phyloP scores from a whole-genome alignment of 768 basidiomycete species.

The Pilatotrama ljubarskyi region DNA sequence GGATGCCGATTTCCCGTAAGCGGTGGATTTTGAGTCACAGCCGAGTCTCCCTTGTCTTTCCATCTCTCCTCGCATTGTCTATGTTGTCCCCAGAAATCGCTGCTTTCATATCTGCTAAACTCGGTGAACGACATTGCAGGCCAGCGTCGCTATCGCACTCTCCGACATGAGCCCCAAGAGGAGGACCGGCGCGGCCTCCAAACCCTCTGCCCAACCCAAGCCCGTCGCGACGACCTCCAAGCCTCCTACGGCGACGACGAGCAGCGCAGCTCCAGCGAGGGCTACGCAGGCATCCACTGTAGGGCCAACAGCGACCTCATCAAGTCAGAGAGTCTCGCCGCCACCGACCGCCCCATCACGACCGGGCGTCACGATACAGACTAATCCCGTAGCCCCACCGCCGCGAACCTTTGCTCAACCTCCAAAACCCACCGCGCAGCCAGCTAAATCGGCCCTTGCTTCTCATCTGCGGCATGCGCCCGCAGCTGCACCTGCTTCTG shows the following conservation, averaged over 20 bases:
- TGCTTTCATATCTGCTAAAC: constrained; percentile 16
- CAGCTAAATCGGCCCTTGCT: constrained; percentile 2
- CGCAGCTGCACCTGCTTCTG: neutral
- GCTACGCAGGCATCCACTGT: neutral
- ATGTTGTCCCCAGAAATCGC: constrained; percentile 20
- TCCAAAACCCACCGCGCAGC: constrained; percentile 11
- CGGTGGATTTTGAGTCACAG: constrained; percentile 18
- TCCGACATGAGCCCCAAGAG: constrained; percentile 19
- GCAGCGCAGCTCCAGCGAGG: neutral
- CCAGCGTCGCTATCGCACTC: neutral
- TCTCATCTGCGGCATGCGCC: neutral
- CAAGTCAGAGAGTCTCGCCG: constrained; percentile 11
- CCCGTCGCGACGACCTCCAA: constrained; percentile 6
- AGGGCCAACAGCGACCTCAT: neutral
- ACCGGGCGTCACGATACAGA: neutral
- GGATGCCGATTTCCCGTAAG: constrained; percentile 12
- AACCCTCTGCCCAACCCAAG: constrained; percentile 20
- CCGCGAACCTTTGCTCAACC: constrained; percentile 3
- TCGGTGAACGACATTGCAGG: constrained; percentile 17
- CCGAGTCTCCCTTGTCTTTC: constrained; percentile 5
- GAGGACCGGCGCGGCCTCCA: constrained; percentile 10
- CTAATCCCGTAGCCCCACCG: constrained; percentile 9
- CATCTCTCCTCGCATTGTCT: constrained; percentile 14
- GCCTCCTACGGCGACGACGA: neutral
- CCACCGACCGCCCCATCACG: constrained; percentile 3